Percentiles rank a stretch among this genome's conserved stretches.
These are phyloP conservation scores for Malassezia equina DNA, from an alignment of 1,284 basidiomycete genomes.

Conservation along the genomic window DNA sequence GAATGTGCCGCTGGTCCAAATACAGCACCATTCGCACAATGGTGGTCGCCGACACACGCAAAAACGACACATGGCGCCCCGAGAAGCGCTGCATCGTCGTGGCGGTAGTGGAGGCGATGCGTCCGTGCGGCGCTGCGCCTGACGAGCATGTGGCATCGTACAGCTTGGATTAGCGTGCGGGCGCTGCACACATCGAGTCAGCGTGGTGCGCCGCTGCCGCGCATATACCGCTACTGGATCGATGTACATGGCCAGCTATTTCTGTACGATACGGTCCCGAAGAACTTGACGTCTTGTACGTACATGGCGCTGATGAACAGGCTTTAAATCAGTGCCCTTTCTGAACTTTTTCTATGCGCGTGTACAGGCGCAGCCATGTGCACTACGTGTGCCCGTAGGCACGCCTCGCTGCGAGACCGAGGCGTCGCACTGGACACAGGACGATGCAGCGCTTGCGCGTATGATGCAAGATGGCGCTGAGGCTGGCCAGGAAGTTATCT, in stretches of 20 bases:
- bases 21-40: constrained; percentile 49
- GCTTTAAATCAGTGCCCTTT: constrained; percentile 19
- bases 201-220: neutral
- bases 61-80: constrained; percentile 47
- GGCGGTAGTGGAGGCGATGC: neutral
- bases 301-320: constrained; percentile 16
- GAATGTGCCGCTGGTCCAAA: constrained; percentile 48
- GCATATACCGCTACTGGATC: constrained; percentile 43
- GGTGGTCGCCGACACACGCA: constrained; percentile 46
- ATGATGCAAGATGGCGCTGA: constrained; percentile 20
- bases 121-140: constrained; percentile 1
- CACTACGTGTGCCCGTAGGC: neutral
- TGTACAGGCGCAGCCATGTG: neutral
- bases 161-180: neutral
- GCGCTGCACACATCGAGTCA: neutral
- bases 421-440: constrained; percentile 14
- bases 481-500: constrained; percentile 2
- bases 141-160: neutral
- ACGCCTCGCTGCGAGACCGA: neutral
- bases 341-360: constrained; percentile 18
- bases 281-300: constrained; percentile 46
- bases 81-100: constrained; percentile 21
- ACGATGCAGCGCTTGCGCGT: constrained; percentile 9
- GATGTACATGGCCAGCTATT: constrained; percentile 47
- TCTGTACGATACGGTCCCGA: constrained; percentile 38